Base-by-base conservation (phyloP, 306 rosid genomes). In the Castanea sativa region DNA sequence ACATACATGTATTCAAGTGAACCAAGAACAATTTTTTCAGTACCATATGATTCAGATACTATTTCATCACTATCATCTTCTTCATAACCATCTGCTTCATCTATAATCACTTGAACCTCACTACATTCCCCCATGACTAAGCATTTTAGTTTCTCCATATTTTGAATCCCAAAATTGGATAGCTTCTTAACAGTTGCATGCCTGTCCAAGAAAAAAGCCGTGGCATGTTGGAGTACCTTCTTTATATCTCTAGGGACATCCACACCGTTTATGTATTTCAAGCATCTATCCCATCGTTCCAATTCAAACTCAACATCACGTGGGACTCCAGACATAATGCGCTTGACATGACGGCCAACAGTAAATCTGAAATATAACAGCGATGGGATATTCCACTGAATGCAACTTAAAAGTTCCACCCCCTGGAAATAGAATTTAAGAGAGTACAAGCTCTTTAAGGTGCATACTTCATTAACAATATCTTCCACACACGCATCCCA, bases 401-500 rank as follows among this genome's bases (percentile, higher is more conserved):
- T n/a, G 5, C 27, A 12, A 5, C 32, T 73, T 55, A 79, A 41
- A 27, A 69, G 45, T 3, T 71, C 49, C 14, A 25, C 29, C 18
- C 49, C 5, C 29, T 80, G 83, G 13, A 83, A 19, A 43, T 79
- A 75, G 8, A 83, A 8, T 2, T n/a, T 53, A 32, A 79, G 61
- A 14, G 64, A 20, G n/a, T 60, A 10, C 78, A 78, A 83, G 1
- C 1, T 33, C 18, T 60, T 1, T 27, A 74, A 75, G 41, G 4
- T 53, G 1, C 43, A 60, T 27, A 83, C 30, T 70, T 83, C 86
- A 6, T 5, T 2, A 5, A 79, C 18, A 53, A 83, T 64, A 27
- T n/a, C 21, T 35, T 7, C 25, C 5, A 79, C 59, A 38, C 76
- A 70, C 3, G 79, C 80, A 38, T 52, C 12, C 83, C 83, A 79